Conservation (phyloP, 2,329 filamentous ascomycete species). For the Thermothelomyces thermophilus region DNA sequence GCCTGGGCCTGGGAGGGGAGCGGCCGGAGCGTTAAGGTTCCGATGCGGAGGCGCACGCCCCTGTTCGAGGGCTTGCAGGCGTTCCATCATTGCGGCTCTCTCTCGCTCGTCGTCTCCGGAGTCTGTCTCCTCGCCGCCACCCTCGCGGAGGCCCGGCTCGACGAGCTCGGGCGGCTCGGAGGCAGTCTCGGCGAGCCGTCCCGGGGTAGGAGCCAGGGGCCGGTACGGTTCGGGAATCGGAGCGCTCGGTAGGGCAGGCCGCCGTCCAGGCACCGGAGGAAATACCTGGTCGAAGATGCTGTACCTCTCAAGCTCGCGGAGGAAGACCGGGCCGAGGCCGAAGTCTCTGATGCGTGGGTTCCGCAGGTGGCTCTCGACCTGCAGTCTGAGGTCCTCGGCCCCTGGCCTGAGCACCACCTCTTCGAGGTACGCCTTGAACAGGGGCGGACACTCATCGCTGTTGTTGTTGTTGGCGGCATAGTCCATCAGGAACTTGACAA, state of each 20-base stretch:
- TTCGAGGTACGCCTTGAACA: slow-evolving; percentile 14
- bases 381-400: not conserved
- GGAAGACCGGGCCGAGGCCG: slow-evolving; percentile 1
- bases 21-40: not conserved
- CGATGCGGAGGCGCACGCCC: too few species aligned
- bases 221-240: slow-evolving; percentile 1
- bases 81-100: not conserved
- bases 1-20: too few species aligned
- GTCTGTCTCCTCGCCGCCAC: not conserved
- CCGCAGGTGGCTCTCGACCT: slow-evolving; percentile 3
- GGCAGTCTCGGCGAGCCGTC: not conserved
- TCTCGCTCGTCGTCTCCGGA: not conserved
- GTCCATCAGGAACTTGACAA: slow-evolving; percentile 12
- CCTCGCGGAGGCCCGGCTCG: not conserved
- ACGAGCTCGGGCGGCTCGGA: not conserved
- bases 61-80: not conserved
- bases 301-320: slow-evolving; percentile 6
- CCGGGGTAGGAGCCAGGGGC: not conserved
- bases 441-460: slow-evolving; percentile 7
- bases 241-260: not conserved
- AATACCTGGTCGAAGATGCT: slow-evolving; percentile 7
- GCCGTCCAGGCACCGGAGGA: not conserved
- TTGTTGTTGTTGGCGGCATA: slow-evolving; percentile 9
- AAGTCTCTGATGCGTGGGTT: slow-evolving; percentile 9
- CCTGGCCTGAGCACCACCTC: slow-evolving; percentile 10